Evolutionary conservation across 1,284 basidiomycete genomes (phyloP).

Genomic region (Sanghuangporus sanghuang): DNA sequence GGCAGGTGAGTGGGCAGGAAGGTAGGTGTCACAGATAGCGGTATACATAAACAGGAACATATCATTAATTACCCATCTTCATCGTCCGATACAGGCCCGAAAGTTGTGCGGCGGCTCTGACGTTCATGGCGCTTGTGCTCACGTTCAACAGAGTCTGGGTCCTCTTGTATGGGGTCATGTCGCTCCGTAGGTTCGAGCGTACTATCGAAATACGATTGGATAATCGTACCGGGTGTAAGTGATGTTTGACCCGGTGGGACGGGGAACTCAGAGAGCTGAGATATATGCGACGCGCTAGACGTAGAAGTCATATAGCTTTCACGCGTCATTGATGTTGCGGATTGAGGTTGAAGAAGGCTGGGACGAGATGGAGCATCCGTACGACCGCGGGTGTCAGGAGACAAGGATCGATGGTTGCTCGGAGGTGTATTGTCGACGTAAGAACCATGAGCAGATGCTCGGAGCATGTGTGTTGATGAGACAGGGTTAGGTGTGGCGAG

Average conservation of each 20-base stretch:
- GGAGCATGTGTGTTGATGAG: constrained; percentile 28
- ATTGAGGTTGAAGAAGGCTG: constrained; percentile 35
- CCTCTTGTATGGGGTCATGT: constrained; percentile 1
- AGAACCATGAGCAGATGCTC: constrained; percentile 35
- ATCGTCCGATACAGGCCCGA: constrained; percentile 26
- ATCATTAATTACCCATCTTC: background rate
- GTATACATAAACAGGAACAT: background rate
- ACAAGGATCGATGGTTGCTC: constrained; percentile 15
- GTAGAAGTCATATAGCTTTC: constrained; percentile 65
- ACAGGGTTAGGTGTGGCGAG: constrained; percentile 44
- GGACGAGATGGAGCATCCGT: constrained; percentile 19
- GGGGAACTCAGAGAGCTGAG: constrained; percentile 71
- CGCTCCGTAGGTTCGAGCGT: constrained; percentile 13
- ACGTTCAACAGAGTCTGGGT: background rate
- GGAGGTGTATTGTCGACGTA: constrained; percentile 21
- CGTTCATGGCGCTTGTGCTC: constrained; percentile 11
- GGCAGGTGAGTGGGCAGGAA: background rate
- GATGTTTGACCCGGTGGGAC: constrained; percentile 39
- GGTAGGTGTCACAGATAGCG: background rate
- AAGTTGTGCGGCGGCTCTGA: constrained; percentile 25
- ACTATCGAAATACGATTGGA: constrained; percentile 40
- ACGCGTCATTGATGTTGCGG: constrained; percentile 39
- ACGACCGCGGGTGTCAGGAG: background rate
- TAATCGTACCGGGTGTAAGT: constrained; percentile 31
- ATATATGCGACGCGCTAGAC: constrained; percentile 55